Conservation (phyloP, 2,329 filamentous ascomycete species). For the Pseudogymnoascus sp. region DNA sequence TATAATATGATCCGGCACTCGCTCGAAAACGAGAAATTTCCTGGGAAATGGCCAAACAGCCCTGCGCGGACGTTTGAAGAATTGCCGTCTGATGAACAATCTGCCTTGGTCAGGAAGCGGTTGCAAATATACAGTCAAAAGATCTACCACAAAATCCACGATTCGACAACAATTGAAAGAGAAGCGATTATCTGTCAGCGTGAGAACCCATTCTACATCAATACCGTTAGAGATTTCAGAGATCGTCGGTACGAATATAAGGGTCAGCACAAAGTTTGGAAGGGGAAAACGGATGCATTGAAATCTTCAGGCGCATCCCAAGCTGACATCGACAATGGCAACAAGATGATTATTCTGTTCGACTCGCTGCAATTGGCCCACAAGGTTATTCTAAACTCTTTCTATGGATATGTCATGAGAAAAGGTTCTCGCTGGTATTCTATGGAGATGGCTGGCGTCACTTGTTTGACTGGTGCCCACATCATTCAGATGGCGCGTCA, state of each 20-base stretch:
- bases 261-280: conserved; percentile 96
- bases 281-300: conserved; percentile 83
- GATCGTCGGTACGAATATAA: conserved; percentile 98
- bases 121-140: conserved; percentile 93
- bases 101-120: conserved; percentile 71
- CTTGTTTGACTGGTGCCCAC: conserved; percentile 87
- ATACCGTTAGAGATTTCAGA: conserved; percentile 92
- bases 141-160: conserved; percentile 98
- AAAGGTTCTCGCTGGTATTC: conserved; percentile 99
- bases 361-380: conserved; percentile 95
- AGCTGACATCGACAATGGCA: conserved; percentile 79
- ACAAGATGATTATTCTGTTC: conserved; percentile 97
- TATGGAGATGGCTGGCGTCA: conserved; percentile 98
- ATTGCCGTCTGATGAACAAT: conserved; percentile 73
- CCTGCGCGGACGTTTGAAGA: conserved; percentile 72
- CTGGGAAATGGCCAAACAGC: conserved; percentile 64
- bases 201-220: conserved; percentile 96
- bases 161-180: conserved; percentile 81
- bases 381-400: conserved; percentile 98
- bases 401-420: conserved; percentile 99
- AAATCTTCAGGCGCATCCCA: conserved; percentile 72
- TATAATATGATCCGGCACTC: conserved; percentile 98
- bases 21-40: conserved; percentile 86
- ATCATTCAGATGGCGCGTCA: conserved; percentile 96
- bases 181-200: conserved; percentile 98